Base-by-base conservation (phyloP, 2,329 filamentous ascomycete species). In the Botrytis squamosa region DNA sequence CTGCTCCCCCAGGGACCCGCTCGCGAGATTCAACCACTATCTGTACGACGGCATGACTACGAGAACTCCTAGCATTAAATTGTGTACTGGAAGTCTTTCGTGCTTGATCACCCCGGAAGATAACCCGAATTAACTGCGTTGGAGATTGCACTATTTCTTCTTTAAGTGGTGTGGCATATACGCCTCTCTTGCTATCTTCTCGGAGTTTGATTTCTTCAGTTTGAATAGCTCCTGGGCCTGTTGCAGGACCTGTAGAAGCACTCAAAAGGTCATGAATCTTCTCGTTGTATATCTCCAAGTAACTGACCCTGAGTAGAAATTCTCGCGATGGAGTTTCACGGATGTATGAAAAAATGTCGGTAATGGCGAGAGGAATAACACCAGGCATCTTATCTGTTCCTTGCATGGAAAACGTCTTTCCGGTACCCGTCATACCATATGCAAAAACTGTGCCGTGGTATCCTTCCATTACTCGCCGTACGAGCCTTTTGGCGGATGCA, bases 321-420 rank as follows among this genome's bases (percentile, higher is more conserved):
- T 99, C 96, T 75, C 96, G 89, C 52, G 94, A 93, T 0, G 96
- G 96, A 1, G 96, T 98, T 84, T 99, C 96, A 74, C 96, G 92
- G 78, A 99, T 99, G 82, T 98, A 99, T 0, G 96, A 98, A 83
- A 99, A 99, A 70, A 99, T 99, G 81, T 99, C 96, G 76, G 96
- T 98, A 79, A 99, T 98, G 57, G 96, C 96, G 57, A 98, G 86
- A 10, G 96, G 96, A 73, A 99, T 99, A 42, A 99, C 96, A 84
- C 96, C 96, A 1, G 96, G 96, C 57, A 94, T 97, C 4, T 93
- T 93, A 64, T 95, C 94, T 18, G 96, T 99, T 78, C 96, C 96
- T 85, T 99, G 96, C 96, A 99, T 99, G 57, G 95, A 98, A 82
- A 98, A 99, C 0, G 96, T 99, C 85, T 99, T 99, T 78, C 96